These are phyloP conservation scores for Venturia oleaginea DNA, from an alignment of 2,329 filamentous ascomycete species.

Conservation along the genomic window DNA sequence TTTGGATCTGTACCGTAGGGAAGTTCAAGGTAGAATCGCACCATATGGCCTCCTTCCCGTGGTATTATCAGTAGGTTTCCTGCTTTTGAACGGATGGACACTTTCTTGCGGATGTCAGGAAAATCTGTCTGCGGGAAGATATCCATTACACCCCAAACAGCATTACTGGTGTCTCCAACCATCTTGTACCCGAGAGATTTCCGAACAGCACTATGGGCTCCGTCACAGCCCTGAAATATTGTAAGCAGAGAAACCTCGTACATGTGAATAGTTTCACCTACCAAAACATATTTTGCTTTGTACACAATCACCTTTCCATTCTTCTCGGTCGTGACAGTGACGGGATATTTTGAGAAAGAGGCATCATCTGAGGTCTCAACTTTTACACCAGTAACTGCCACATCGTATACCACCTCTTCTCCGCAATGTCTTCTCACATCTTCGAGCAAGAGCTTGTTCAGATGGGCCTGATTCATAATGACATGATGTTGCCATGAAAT, in stretches of 20 bases:
- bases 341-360: conserved; percentile 22
- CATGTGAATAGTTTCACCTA: conserved; percentile 15
- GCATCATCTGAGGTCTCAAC: conserved; percentile 33
- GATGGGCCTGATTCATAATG: conserved; percentile 61
- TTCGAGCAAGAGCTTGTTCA: conserved; percentile 51
- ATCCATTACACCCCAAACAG: conserved; percentile 40
- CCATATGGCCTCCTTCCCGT: conserved; percentile 50
- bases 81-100: conserved; percentile 46
- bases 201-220: conserved; percentile 58
- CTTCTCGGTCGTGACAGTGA: conserved; percentile 26
- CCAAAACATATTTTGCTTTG: conserved; percentile 31
- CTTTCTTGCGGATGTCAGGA: conserved; percentile 24
- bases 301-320: conserved; percentile 24
- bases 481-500: conserved; percentile 57
- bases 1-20: conserved; percentile 37
- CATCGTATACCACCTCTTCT: conserved; percentile 46
- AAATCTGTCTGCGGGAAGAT: conserved; percentile 49
- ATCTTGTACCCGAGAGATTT: conserved; percentile 48
- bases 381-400: conserved; percentile 40
- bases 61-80: conserved; percentile 59
- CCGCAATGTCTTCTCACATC: conserved; percentile 38
- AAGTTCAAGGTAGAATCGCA: conserved; percentile 56
- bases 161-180: conserved; percentile 47
- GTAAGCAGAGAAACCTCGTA: not conserved
- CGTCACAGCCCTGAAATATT: conserved; percentile 46